phyloP scores from a whole-genome alignment of 768 basidiomycete species.

The Podaxis sp. region DNA sequence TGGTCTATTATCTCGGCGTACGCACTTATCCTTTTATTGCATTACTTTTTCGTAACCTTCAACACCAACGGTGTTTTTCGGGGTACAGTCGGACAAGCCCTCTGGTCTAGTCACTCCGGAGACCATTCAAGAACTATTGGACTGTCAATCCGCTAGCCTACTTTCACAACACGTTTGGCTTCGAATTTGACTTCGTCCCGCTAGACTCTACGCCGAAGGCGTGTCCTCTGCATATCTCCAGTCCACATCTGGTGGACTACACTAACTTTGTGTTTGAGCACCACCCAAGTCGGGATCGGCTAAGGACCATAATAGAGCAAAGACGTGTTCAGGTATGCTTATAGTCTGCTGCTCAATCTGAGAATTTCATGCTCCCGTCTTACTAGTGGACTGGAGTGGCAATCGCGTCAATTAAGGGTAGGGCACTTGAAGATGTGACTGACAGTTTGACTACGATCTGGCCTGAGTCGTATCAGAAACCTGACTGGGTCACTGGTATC shows the following conservation, averaged over 20 bases:
- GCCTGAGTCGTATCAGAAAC: too few species aligned
- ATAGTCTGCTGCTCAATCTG: neutral
- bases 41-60: too few species aligned
- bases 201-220: too few species aligned
- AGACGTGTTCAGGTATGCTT: neutral
- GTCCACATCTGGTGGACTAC: neutral
- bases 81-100: neutral
- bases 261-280: neutral
- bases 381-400: too few species aligned
- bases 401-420: too few species aligned
- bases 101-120: neutral
- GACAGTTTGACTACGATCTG: neutral
- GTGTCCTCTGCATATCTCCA: too few species aligned
- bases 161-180: neutral
- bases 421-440: too few species aligned
- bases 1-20: too few species aligned
- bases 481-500: neutral
- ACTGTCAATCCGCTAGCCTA: too few species aligned
- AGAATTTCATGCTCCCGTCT: neutral
- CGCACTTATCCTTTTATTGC: too few species aligned
- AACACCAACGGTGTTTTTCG: neutral
- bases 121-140: neutral
- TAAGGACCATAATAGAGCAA: neutral
- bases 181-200: neutral
- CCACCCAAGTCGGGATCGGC: neutral